Conservation (phyloP, 75 land plant genomes). For the Isoetes taiwanensis region DNA sequence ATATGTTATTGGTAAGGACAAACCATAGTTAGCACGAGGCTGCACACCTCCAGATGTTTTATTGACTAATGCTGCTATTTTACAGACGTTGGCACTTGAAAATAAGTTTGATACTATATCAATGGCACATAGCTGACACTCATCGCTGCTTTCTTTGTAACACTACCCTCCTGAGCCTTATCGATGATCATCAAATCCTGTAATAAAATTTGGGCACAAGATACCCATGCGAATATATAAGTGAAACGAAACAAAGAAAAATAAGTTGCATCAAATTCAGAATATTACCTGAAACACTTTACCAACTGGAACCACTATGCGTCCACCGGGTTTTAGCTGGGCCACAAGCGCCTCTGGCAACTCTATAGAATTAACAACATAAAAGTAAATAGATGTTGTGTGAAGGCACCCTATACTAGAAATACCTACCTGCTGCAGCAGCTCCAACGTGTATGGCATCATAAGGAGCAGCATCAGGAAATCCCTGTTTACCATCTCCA, state of each 20-base stretch:
- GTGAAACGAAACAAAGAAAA: neutral
- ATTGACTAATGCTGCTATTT: too few relatives aligned
- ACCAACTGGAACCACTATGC: slow-evolving; percentile 34
- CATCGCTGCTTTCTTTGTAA: slow-evolving; percentile 21
- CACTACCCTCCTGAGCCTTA: slow-evolving; percentile 26
- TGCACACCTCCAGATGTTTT: too few relatives aligned
- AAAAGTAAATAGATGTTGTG: neutral
- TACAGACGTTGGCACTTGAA: too few relatives aligned
- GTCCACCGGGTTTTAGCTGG: slow-evolving; percentile 32
- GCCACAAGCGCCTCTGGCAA: slow-evolving; percentile 20
- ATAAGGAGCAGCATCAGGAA: slow-evolving; percentile 21
- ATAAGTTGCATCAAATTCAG: neutral
- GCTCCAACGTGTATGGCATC: slow-evolving; percentile 37
- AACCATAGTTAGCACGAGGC: too few relatives aligned
- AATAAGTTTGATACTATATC: too few relatives aligned
- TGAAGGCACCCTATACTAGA: neutral
- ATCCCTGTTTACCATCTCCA: slow-evolving; percentile 29
- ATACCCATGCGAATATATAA: neutral
- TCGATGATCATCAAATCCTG: slow-evolving; percentile 32
- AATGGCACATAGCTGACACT: slow-evolving; percentile 40
- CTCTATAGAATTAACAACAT: neutral
- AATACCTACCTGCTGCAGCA: slow-evolving; percentile 20
- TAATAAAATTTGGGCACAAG: slow-evolving; percentile 8
- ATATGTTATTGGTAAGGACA: too few relatives aligned
- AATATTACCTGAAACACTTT: neutral